Percentiles rank a stretch among this genome's conserved stretches.
Evolutionary conservation across 805 yeast species (phyloP).

Genomic region (Debaryomyces prosopidis): DNA sequence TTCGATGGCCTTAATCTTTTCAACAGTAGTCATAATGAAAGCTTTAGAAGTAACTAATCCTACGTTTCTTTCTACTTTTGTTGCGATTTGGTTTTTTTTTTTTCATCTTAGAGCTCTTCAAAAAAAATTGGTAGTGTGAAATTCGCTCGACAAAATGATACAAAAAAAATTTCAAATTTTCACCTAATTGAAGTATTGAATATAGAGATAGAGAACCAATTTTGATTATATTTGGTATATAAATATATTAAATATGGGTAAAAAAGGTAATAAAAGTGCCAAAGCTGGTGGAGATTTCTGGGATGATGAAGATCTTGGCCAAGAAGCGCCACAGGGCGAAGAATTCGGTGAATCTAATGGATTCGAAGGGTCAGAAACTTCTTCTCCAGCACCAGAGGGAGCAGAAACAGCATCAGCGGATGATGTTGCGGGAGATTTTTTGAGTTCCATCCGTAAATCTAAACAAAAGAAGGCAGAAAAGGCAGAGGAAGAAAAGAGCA

Average conservation of each 20-base stretch:
- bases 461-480: slow-evolving; percentile 75
- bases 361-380: slow-evolving; percentile 40
- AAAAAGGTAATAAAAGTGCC: slow-evolving; percentile 57
- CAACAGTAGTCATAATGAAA: slow-evolving; percentile 44
- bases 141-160: slow-evolving; percentile 7
- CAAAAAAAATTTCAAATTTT: slow-evolving; percentile 15
- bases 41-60: no score
- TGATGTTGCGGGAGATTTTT: slow-evolving; percentile 61
- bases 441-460: slow-evolving; percentile 78
- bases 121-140: slow-evolving; percentile 17
- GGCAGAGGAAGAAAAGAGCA: slow-evolving; percentile 57
- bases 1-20: slow-evolving; percentile 81
- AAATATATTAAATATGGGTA: slow-evolving; percentile 42
- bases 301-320: slow-evolving; percentile 66
- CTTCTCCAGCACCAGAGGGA: slow-evolving; percentile 15
- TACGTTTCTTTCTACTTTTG: no score
- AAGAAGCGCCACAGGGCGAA: slow-evolving; percentile 38
- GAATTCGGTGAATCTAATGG: slow-evolving; percentile 24
- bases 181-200: not conserved
- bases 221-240: not conserved
- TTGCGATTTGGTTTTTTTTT: not conserved
- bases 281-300: slow-evolving; percentile 72
- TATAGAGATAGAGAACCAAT: not conserved
- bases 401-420: slow-evolving; percentile 21
- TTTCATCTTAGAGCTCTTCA: slow-evolving; percentile 3